Conservation (phyloP, 2,329 filamentous ascomycete species). For the Zasmidium angulare region DNA sequence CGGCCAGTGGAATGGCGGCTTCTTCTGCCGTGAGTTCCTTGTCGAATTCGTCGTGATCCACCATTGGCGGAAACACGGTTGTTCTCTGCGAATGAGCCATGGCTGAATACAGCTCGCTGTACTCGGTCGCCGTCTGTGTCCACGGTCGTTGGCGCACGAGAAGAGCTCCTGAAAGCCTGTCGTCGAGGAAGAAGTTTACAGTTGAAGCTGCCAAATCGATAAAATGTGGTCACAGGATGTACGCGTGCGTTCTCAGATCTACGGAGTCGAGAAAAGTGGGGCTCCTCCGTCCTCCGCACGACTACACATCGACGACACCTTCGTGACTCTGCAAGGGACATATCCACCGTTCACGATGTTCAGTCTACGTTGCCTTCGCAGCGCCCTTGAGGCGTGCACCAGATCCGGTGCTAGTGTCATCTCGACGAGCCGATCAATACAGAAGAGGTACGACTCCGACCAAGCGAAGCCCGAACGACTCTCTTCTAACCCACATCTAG, state of each 20-base stretch:
- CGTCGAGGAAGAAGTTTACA: neutral
- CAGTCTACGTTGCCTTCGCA: conserved; percentile 7
- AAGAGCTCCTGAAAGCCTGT: neutral
- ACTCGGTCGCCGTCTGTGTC: neutral
- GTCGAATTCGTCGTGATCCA: neutral
- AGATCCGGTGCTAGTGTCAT: neutral
- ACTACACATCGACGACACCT: neutral
- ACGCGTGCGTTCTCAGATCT: no score
- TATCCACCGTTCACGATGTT: neutral
- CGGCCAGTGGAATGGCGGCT: conserved; percentile 31
- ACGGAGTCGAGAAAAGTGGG: neutral
- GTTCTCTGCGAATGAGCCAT: neutral
- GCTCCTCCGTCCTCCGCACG: neutral
- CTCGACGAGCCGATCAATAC: neutral
- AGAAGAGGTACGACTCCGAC: conserved; percentile 5
- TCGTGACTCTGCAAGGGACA: neutral
- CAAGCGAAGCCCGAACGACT: neutral
- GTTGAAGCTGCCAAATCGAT: neutral
- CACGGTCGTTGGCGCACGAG: neutral
- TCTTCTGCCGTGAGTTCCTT: conserved; percentile 1
- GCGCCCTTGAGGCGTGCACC: neutral
- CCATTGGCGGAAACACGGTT: neutral
- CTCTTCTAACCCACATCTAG: conserved; percentile 9
- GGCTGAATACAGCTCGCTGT: neutral
- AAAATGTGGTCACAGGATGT: no score